Conservation (phyloP, 805 yeast species). For the Zygosaccharomyces bailii region DNA sequence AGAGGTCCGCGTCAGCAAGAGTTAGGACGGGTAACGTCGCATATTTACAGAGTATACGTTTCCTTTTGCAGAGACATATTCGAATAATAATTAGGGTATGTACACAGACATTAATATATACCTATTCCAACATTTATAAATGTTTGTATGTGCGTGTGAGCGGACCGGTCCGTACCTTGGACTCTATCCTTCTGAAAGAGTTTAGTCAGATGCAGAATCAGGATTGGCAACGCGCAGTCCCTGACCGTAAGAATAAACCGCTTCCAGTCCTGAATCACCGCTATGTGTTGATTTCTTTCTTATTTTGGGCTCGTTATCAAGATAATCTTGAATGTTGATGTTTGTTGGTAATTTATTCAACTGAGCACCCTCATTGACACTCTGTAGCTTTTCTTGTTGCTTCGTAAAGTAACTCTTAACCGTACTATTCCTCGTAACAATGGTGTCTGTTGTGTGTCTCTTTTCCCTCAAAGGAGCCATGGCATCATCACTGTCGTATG, state of each 20-base stretch:
- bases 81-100: too few species aligned
- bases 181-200: background rate
- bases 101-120: too few species aligned
- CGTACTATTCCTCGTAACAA: slow-evolving; percentile 29
- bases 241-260: slow-evolving; percentile 15
- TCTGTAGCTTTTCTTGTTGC: slow-evolving; percentile 26
- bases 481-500: slow-evolving; percentile 35
- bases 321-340: slow-evolving; percentile 21
- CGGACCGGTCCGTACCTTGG: too few species aligned
- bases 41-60: too few species aligned
- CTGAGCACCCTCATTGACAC: slow-evolving; percentile 25
- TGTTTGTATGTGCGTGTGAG: background rate
- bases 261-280: slow-evolving; percentile 11
- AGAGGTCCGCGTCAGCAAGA: slow-evolving; percentile 4
- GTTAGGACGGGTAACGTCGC: background rate
- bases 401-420: slow-evolving; percentile 35
- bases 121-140: too few species aligned
- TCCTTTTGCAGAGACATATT: too few species aligned
- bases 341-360: slow-evolving; percentile 23
- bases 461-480: slow-evolving; percentile 34
- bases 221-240: slow-evolving; percentile 34
- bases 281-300: slow-evolving; percentile 8
- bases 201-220: slow-evolving; percentile 27
- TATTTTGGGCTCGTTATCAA: slow-evolving; percentile 8
- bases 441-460: slow-evolving; percentile 6